These are phyloP conservation scores for Thielaviopsis populi DNA, from an alignment of 2,329 filamentous ascomycete species.

Conservation along the genomic window DNA sequence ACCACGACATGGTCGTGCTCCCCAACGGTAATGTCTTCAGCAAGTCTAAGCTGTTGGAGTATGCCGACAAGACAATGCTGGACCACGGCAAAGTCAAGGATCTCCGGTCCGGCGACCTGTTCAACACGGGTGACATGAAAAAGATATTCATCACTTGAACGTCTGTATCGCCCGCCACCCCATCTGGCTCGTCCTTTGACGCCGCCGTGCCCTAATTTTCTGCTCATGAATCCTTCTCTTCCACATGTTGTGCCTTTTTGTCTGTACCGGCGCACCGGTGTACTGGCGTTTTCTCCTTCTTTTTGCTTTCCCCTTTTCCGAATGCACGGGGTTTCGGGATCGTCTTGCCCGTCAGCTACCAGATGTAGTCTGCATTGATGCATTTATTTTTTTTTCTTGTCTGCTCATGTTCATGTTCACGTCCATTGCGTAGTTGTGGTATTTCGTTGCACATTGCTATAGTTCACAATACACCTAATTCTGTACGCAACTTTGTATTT, in stretches of 20 bases:
- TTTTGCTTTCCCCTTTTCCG: not conserved
- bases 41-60: conserved; percentile 52
- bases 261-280: not conserved
- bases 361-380: not conserved
- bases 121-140: conserved; percentile 45
- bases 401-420: not conserved
- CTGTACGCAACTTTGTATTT: not conserved
- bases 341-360: not conserved
- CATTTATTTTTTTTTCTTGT: not conserved
- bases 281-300: not conserved
- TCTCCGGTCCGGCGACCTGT: conserved; percentile 58
- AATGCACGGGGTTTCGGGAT: not conserved
- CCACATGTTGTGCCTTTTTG: not conserved
- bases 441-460: too few relatives aligned
- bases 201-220: too few relatives aligned
- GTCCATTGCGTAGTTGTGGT: not conserved
- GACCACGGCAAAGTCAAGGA: conserved; percentile 56
- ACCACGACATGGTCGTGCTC: conserved; percentile 70
- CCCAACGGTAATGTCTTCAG: conserved; percentile 83
- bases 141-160: conserved; percentile 78
- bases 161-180: not conserved
- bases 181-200: too few relatives aligned
- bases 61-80: conserved; percentile 67
- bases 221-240: not conserved
- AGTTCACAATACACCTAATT: too few relatives aligned